Percentiles rank a stretch among this genome's conserved stretches.
phyloP scores from a whole-genome alignment of 192 early-diverging fungal genomes.

The Dispira simplex region DNA sequence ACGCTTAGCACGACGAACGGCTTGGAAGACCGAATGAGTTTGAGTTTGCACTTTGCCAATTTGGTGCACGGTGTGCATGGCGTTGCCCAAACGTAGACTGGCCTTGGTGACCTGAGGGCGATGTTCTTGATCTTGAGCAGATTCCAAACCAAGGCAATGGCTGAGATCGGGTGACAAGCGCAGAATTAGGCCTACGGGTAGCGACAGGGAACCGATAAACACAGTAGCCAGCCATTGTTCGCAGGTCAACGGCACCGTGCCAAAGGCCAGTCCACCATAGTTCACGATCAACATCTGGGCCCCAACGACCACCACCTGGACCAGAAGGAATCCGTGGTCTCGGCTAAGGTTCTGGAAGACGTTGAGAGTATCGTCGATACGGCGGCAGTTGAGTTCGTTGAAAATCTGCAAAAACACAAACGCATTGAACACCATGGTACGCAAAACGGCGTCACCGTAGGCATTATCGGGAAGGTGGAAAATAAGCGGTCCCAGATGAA shows the following conservation, averaged over 20 bases:
- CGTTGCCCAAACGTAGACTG: background rate
- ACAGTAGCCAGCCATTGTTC: constrained; percentile 70
- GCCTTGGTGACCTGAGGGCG: constrained; percentile 9
- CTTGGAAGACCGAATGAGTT: background rate
- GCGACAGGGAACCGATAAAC: constrained; percentile 57
- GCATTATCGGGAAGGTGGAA: constrained; percentile 20
- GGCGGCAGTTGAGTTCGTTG: constrained; percentile 86
- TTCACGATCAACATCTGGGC: constrained; percentile 74
- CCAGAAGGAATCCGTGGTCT: constrained; percentile 66
- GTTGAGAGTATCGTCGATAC: constrained; percentile 61
- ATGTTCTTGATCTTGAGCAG: constrained; percentile 26
- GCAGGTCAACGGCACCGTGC: constrained; percentile 44
- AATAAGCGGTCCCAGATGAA: constrained; percentile 36
- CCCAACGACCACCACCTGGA: constrained; percentile 53
- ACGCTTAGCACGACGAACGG: background rate
- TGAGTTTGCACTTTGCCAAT: background rate
- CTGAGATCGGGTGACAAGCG: constrained; percentile 63
- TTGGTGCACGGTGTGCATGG: background rate
- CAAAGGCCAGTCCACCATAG: constrained; percentile 83
- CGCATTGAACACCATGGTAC: constrained; percentile 83
- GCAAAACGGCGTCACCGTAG: constrained; percentile 21
- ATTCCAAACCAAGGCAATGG: constrained; percentile 30
- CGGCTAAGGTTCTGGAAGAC: constrained; percentile 73
- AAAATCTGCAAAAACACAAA: constrained; percentile 94
- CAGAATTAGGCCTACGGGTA: constrained; percentile 62